These are phyloP conservation scores for Starmerella vaccinii DNA, from an alignment of 805 yeast species.

Conservation along the genomic window DNA sequence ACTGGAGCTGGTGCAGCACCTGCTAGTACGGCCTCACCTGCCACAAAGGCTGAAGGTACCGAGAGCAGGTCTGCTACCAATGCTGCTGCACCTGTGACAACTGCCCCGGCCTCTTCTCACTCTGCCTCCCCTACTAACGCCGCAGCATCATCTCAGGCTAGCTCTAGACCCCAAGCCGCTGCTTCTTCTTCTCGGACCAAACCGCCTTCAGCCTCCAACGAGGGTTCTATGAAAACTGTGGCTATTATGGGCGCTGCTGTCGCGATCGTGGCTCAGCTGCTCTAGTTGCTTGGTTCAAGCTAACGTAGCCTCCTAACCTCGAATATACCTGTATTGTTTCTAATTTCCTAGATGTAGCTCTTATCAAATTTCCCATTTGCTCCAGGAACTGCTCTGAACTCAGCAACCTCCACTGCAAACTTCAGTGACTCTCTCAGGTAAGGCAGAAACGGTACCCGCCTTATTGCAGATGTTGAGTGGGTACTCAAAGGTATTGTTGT, in stretches of 20 bases:
- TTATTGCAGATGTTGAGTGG: too few relatives aligned
- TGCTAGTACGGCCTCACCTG: not conserved
- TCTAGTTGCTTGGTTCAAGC: not conserved
- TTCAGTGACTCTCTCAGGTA: too few relatives aligned
- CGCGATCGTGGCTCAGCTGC: not conserved
- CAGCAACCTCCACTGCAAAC: too few relatives aligned
- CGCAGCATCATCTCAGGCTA: too few relatives aligned
- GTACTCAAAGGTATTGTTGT: too few relatives aligned
- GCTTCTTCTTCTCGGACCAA: not conserved
- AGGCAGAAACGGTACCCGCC: too few relatives aligned
- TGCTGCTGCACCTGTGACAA: not conserved
- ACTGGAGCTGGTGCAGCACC: not conserved
- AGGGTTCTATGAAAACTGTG: not conserved
- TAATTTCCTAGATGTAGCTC: too few relatives aligned
- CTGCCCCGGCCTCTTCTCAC: not conserved
- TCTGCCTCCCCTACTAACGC: not conserved
- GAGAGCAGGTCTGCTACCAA: too few relatives aligned
- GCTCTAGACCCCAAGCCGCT: not conserved
- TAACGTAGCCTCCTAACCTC: too few relatives aligned
- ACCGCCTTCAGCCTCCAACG: not conserved
- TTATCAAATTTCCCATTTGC: too few relatives aligned
- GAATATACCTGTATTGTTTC: too few relatives aligned
- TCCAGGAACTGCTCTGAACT: too few relatives aligned
- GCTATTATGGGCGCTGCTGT: not conserved
- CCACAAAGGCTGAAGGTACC: not conserved